Conservation (phyloP, 2,329 filamentous ascomycete species). For the Penicillium sclerotiorum region DNA sequence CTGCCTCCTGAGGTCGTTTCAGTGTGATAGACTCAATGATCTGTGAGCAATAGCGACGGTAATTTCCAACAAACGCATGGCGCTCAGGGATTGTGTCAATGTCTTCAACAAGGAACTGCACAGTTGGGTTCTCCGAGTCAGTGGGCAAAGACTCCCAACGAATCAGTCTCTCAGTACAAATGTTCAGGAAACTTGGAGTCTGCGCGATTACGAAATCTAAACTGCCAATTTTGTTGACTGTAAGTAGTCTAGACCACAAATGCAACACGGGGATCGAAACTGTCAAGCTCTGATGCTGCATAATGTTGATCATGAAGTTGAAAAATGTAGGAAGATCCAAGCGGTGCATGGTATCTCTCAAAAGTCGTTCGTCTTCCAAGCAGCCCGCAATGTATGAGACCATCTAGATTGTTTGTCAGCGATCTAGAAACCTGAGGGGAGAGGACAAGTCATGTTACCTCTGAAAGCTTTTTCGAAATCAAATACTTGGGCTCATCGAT, state of each 20-base stretch:
- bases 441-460: slow-evolving; percentile 56
- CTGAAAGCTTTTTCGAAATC: slow-evolving; percentile 89
- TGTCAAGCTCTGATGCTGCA: slow-evolving; percentile 83
- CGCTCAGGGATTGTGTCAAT: slow-evolving; percentile 93
- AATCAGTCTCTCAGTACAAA: slow-evolving; percentile 79
- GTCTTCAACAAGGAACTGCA: slow-evolving; percentile 84
- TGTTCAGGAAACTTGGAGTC: slow-evolving; percentile 76
- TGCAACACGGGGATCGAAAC: slow-evolving; percentile 92
- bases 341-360: slow-evolving; percentile 59
- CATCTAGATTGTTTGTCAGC: slow-evolving; percentile 57
- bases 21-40: slow-evolving; percentile 86
- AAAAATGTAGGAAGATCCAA: slow-evolving; percentile 75
- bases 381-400: slow-evolving; percentile 83
- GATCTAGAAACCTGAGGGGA: slow-evolving; percentile 12
- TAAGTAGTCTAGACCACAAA: slow-evolving; percentile 82
- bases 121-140: slow-evolving; percentile 76
- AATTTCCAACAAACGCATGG: slow-evolving; percentile 94
- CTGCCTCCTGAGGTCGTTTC: slow-evolving; percentile 78
- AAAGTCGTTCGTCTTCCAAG: slow-evolving; percentile 73
- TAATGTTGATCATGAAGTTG: slow-evolving; percentile 74
- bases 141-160: slow-evolving; percentile 86
- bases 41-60: slow-evolving; percentile 83
- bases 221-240: slow-evolving; percentile 68
- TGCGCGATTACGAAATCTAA: slow-evolving; percentile 59
- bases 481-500: slow-evolving; percentile 91